These are phyloP conservation scores for Warburgia ugandensis DNA, from an alignment of 164 flowering plant genomes.

Conservation along the genomic window DNA sequence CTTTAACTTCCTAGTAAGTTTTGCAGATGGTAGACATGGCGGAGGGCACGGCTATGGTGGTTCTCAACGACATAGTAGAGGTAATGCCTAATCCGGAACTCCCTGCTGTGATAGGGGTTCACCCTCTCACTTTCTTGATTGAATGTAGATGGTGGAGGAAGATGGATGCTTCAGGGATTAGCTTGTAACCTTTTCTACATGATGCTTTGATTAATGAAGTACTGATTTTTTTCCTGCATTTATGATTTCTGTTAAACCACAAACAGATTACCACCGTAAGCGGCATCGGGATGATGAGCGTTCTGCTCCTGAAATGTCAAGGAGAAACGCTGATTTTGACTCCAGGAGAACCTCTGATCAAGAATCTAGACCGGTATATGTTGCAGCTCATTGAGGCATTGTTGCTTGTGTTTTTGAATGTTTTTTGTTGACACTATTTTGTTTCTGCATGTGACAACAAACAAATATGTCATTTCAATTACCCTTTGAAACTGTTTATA, in stretches of 20 bases:
- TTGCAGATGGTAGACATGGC: conserved; percentile 75
- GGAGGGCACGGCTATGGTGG: conserved; percentile 70
- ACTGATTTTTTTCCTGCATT: background rate
- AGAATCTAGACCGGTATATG: conserved; percentile 76
- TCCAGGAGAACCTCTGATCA: conserved; percentile 55
- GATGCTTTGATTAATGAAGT: too few species aligned
- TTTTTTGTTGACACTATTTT: too few species aligned
- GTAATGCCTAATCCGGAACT: too few species aligned
- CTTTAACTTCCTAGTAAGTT: too few species aligned
- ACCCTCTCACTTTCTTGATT: too few species aligned
- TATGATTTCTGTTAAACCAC: background rate
- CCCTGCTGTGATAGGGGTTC: too few species aligned
- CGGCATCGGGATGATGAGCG: conserved; percentile 81
- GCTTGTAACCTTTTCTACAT: too few species aligned
- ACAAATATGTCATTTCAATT: background rate
- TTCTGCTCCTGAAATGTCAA: conserved; percentile 45
- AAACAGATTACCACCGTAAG: conserved; percentile 64
- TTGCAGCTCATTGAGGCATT: background rate
- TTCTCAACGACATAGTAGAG: conserved; percentile 66
- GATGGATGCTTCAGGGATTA: too few species aligned
- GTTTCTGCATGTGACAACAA: too few species aligned
- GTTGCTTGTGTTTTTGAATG: background rate
- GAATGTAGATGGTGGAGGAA: too few species aligned
- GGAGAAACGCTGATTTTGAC: conserved; percentile 51
- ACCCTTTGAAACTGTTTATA: background rate